Evolutionary conservation across 192 early-diverging fungal genomes (phyloP), one percentile per base, ranked within the genome.

Genomic region (Backusella macrospora): DNA sequence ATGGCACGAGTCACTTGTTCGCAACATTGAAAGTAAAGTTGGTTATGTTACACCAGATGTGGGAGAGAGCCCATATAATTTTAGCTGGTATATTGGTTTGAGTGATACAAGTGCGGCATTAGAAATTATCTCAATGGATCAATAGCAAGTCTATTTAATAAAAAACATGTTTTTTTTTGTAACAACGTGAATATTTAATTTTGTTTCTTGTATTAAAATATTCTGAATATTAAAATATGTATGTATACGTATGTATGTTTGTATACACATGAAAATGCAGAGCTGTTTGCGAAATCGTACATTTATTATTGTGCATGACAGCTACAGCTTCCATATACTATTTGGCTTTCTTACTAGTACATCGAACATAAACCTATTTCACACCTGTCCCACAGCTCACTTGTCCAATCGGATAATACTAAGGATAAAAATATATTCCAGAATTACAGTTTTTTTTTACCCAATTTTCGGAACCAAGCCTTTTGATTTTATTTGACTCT

Each of bases 21-120:
- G 52, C 52, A 59, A 59, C 52, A 59, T 59, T 59, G 52, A 23
- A 59, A 59, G 52, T 59, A 59, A 59, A 59, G 52, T 23, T 59
- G 21, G 21, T 10, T 59, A 59, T 59, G 52, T 59, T 59, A 59
- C 52, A 59, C 52, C 52, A 59, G 52, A 59, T 59, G 52, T 59
- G 26, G 52, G 10, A 59, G 48, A 52, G 52, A 59, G 52, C 13
- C 52, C 52, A 59, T 10, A 59, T 59, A 59, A 59, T 59, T 59
- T 59, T 59, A 59, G 52, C 52, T 12, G 52, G 10, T 59, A 59
- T 59, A 59, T 59, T 59, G 52, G 52, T 26, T 59, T 59, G 52
- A 23, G 52, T 59, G 4, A 23, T 59, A 59, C 52, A 59, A 26
- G 52, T 59, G 52, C 52, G 52, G 52, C 21, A 59, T 12, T 59